Percentiles rank a stretch among this genome's conserved stretches.
phyloP scores from a whole-genome alignment of 164 flowering plant species.

The Tetracentron sinense region DNA sequence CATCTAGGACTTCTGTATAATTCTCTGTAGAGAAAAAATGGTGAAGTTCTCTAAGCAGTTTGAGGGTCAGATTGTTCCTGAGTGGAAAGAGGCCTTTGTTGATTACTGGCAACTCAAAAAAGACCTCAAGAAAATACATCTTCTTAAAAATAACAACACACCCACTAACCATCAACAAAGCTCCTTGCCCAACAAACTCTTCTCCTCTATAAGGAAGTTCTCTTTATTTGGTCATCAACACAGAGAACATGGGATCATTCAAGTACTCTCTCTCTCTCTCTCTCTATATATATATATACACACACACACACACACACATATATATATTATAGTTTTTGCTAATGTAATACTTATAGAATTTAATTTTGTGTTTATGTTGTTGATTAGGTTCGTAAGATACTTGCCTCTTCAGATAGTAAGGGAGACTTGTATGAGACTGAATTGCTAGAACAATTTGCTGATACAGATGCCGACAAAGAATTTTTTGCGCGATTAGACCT shows the following conservation, averaged over 20 bases:
- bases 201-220: slow-evolving; percentile 43
- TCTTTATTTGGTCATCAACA: slow-evolving; percentile 40
- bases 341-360: neutral
- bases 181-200: slow-evolving; percentile 32
- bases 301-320: neutral
- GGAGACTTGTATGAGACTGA: slow-evolving; percentile 82
- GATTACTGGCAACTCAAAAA: slow-evolving; percentile 89
- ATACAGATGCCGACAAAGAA: slow-evolving; percentile 60
- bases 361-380: slow-evolving; percentile 6
- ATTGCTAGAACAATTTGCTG: slow-evolving; percentile 71
- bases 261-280: slow-evolving; percentile 48
- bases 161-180: slow-evolving; percentile 22
- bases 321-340: neutral
- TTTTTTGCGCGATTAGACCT: slow-evolving; percentile 68
- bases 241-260: slow-evolving; percentile 61
- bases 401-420: slow-evolving; percentile 65
- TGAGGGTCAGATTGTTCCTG: slow-evolving; percentile 91
- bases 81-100: slow-evolving; percentile 98
- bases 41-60: slow-evolving; percentile 97
- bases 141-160: slow-evolving; percentile 24
- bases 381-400: slow-evolving; percentile 75
- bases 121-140: slow-evolving; percentile 75
- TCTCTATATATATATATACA: slow-evolving; percentile 4
- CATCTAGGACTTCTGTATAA: slow-evolving; percentile 1
- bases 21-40: slow-evolving; percentile 32